Conservation (phyloP, 2,329 filamentous ascomycete genomes). For the Nigrograna mackinnonii region DNA sequence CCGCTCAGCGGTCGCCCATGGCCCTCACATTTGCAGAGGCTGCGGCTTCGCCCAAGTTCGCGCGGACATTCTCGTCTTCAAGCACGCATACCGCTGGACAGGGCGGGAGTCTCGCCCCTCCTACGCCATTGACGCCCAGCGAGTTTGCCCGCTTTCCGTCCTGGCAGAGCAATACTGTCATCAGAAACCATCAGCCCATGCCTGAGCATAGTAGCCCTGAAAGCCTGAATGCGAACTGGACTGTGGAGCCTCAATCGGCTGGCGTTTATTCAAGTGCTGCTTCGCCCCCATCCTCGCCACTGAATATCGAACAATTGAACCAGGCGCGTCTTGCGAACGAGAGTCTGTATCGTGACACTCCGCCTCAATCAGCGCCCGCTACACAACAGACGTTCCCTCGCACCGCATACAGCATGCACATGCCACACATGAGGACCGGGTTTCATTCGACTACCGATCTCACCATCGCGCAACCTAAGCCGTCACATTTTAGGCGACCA, state of each 20-base stretch:
- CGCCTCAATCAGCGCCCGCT: conserved; percentile 55
- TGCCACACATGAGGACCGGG: conserved; percentile 32
- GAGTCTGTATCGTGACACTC: conserved; percentile 48
- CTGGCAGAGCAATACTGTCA: conserved; percentile 44
- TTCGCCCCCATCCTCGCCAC: conserved; percentile 52
- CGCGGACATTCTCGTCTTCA: conserved; percentile 42
- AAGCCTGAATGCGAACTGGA: conserved; percentile 38
- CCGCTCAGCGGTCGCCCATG: conserved; percentile 53
- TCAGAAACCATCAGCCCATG: conserved; percentile 30
- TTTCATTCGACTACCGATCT: conserved; percentile 39
- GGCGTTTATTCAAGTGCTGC: conserved; percentile 37
- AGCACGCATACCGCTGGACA: conserved; percentile 38
- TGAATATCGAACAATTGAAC: conserved; percentile 33
- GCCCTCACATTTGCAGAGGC: conserved; percentile 50
- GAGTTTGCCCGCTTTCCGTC: conserved; percentile 42
- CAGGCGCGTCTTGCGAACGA: conserved; percentile 34
- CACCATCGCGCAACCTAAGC: conserved; percentile 38
- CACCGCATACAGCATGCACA: conserved; percentile 39
- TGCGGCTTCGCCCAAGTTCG: conserved; percentile 50
- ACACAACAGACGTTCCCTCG: conserved; percentile 51
- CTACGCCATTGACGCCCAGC: conserved; percentile 52
- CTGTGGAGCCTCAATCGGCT: conserved; percentile 38
- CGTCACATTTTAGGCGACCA: conserved; percentile 38
- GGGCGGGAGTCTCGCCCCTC: conserved; percentile 49
- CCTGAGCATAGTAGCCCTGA: conserved; percentile 45